These are phyloP conservation scores for Pseudoperonospora humuli DNA, from an alignment of 352 stramenopile species.

Conservation along the genomic window DNA sequence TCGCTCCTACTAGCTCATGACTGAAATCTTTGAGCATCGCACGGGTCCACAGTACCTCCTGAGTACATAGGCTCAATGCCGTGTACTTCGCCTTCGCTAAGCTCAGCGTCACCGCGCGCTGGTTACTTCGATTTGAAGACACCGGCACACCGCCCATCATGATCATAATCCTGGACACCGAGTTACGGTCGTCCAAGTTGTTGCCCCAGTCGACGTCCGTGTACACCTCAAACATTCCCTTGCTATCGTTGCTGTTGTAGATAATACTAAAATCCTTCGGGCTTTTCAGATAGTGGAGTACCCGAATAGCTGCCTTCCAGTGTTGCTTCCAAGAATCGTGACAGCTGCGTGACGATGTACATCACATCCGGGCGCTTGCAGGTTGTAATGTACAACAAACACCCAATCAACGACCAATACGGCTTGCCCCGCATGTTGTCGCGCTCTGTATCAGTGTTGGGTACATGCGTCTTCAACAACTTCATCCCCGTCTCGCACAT, in stretches of 20 bases:
- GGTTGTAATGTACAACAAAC: neutral
- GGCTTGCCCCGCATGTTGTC: neutral
- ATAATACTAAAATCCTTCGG: neutral
- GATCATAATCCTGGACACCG: neutral
- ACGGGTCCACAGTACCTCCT: neutral
- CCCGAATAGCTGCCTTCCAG: neutral
- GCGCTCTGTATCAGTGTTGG: neutral
- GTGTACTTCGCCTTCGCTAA: neutral
- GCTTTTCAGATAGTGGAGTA: neutral
- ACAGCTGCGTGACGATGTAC: neutral
- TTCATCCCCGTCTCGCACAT: conserved; percentile 1
- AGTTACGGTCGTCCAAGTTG: neutral
- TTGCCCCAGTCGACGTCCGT: neutral
- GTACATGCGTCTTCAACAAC: neutral
- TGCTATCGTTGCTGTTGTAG: neutral
- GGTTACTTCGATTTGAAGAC: neutral
- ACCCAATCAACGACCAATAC: neutral
- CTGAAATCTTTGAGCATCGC: neutral
- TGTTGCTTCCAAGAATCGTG: neutral
- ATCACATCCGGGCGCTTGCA: neutral
- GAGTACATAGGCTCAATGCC: neutral
- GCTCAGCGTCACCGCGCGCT: neutral
- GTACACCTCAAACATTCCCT: neutral
- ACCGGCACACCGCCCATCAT: neutral
- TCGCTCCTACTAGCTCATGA: neutral